Evolutionary conservation across 2,329 filamentous ascomycete genomes (phyloP), one percentile per base, ranked within the genome.

Genomic region (Capronia epimyces): DNA sequence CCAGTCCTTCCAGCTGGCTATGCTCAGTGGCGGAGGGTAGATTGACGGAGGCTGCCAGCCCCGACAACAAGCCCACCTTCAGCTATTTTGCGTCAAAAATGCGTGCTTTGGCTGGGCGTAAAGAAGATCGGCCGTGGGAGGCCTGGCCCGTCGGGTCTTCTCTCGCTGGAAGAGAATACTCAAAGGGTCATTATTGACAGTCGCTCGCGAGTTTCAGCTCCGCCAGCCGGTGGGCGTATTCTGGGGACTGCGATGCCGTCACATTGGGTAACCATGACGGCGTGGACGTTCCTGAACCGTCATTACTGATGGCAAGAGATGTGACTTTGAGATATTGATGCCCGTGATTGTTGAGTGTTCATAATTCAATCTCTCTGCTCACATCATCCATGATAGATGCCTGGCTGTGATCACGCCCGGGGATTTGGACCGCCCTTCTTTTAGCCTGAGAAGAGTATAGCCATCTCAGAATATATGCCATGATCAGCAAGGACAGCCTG

Each of bases 151-250:
- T 20, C 49, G 49, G 2, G 44, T 43, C 29, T 55, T 57, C 36
- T 57, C 55, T 25, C 53, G 55, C 29, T 55, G 47, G 43, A 57
- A 57, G 15, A 55, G 12, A 24, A 55, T 34, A 46, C 50, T 55
- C 31, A 57, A 24, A 2, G 52, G 37, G 18, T 57, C 55, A 3
- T 57, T 52, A 3, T 8, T 21, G 15, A 52, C 20, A 5, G 39
- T 52, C 16, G 55, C 55, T 12, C 55, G 55, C 1, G 55, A 52
- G 12, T 3, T 3, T 25, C 29, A 57, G 43, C 9, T 57, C 54
- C 8, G 54, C 54, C 3, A 57, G 44, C 8, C 41, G 50, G n/a
- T 57, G 44, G n/a, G 44, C 32, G 32, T 57, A 54, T 20, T 57
- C 51, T 13, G 34, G 31, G 6, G 54, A 52, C 24, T 46, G 45